phyloP scores from a whole-genome alignment of 495 filamentous ascomycete genomes.

The Aspergillus homomorphus region DNA sequence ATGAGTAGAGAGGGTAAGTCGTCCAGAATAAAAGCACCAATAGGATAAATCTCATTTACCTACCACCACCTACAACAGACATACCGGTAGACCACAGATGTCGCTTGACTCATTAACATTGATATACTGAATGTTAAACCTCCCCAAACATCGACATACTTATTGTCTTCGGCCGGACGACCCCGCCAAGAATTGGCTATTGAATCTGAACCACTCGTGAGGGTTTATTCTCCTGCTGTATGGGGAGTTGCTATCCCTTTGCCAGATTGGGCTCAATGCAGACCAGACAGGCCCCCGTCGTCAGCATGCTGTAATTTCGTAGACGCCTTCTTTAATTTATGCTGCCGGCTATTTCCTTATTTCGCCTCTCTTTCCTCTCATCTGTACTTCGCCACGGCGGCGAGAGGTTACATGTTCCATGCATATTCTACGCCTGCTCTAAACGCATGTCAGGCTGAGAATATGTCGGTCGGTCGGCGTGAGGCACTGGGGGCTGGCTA shows the following conservation, averaged over 20 bases:
- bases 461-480: background rate
- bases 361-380: background rate
- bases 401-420: constrained; percentile 37
- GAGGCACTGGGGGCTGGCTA: background rate
- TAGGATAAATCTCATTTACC: background rate
- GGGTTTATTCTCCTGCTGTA: background rate
- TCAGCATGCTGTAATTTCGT: background rate
- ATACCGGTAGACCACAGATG: background rate
- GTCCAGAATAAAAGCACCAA: background rate
- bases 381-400: background rate
- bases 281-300: too few species aligned
- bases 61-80: background rate
- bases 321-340: background rate
- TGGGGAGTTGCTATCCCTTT: background rate
- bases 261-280: background rate
- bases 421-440: constrained; percentile 45
- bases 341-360: background rate
- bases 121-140: background rate
- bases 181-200: background rate
- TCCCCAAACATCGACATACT: background rate
- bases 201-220: background rate
- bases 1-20: background rate
- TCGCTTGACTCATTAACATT: background rate
- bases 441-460: constrained; percentile 9
- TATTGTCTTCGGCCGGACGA: background rate